These are phyloP conservation scores for Penicillium lagena DNA, from an alignment of 495 filamentous ascomycete genomes.

Conservation along the genomic window DNA sequence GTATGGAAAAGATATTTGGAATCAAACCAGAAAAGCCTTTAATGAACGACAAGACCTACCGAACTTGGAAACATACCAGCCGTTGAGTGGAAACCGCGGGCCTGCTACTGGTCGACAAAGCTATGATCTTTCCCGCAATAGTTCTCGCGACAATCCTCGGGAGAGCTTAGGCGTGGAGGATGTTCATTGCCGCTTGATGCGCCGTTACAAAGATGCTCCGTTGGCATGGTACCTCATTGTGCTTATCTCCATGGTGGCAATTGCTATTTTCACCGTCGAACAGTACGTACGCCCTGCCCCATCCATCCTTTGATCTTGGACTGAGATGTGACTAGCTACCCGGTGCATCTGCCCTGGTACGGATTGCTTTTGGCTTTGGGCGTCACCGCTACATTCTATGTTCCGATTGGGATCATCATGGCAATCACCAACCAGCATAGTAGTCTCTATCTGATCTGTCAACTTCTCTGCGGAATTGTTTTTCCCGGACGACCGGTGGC, in stretches of 20 bases:
- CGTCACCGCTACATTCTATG: constrained; percentile 63
- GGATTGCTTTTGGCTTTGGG: constrained; percentile 67
- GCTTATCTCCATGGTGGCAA: constrained; percentile 18
- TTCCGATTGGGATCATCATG: constrained; percentile 83
- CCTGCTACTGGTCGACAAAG: constrained; percentile 3
- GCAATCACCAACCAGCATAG: constrained; percentile 81
- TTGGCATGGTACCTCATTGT: constrained; percentile 64
- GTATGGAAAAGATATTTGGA: constrained; percentile 25
- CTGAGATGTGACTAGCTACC: constrained; percentile 22
- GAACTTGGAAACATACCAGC: constrained; percentile 15
- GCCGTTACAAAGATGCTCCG: constrained; percentile 56
- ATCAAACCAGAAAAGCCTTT: constrained; percentile 21
- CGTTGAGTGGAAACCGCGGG: constrained; percentile 7
- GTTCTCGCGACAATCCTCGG: constrained; percentile 10
- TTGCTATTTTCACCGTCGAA: constrained; percentile 21
- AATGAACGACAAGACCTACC: constrained; percentile 16
- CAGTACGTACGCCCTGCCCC: constrained; percentile 40
- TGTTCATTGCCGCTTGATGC: constrained; percentile 55
- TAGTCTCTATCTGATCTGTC: constrained; percentile 70
- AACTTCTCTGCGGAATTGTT: constrained; percentile 68
- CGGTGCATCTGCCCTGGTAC: constrained; percentile 77
- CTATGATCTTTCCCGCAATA: constrained; percentile 4
- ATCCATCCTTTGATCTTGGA: constrained; percentile 41
- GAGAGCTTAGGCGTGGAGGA: constrained; percentile 36
- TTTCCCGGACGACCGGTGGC: constrained; percentile 81